Base-by-base conservation (phyloP, 2,329 filamentous ascomycete species). In the Arthrobotrys conoides region DNA sequence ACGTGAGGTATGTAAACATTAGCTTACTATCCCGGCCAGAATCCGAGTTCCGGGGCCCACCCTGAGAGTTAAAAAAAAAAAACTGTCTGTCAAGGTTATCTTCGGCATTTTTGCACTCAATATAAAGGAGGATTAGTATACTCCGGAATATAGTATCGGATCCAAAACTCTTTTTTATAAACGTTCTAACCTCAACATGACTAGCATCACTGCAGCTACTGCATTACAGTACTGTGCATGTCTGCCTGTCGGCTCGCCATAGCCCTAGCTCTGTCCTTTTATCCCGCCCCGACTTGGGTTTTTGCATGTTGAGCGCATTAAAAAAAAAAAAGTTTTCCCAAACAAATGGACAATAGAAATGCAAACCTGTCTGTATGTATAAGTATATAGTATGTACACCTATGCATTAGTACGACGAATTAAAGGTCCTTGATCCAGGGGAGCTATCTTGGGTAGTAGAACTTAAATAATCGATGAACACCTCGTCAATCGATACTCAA, bases 291-390 rank as follows among this genome's bases (percentile, higher is more conserved):
- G 64, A 65, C 65, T 64, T 78, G 61, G 61, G 55, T 68, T 71
- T n/a, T 71, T 78, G 73, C 73, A 78, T 66, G 46, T 78, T 78
- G 73, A 78, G 73, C 71, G 73, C 73, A 78, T 78, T n/a, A n/a
- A 30, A 36, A 71, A 78, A 77, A 55, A 59, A 61, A 63, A 63
- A 57, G 57, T 48, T 57, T 61, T 55, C 53, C 73, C 73, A 44
- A 67, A 57, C 53, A 68, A 66, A 59, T 24, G 49, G 46, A 65
- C 44, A 46, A 70, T 76, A 18, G 46, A 69, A 51, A 78, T 72
- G 73, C 73, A 78, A 63, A 68, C 73, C 73, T 68, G 67, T 68
- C 68, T 78, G 73, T 71, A 71, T 61, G 48, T 16, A 6, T 57
- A 18, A 8, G 6, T 12, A 36, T 12, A 36, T 8, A 36, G 33